Evolutionary conservation across 2,329 filamentous ascomycete species (phyloP), one percentile per base, ranked within the genome.

Genomic region (Epichloe uncinata): DNA sequence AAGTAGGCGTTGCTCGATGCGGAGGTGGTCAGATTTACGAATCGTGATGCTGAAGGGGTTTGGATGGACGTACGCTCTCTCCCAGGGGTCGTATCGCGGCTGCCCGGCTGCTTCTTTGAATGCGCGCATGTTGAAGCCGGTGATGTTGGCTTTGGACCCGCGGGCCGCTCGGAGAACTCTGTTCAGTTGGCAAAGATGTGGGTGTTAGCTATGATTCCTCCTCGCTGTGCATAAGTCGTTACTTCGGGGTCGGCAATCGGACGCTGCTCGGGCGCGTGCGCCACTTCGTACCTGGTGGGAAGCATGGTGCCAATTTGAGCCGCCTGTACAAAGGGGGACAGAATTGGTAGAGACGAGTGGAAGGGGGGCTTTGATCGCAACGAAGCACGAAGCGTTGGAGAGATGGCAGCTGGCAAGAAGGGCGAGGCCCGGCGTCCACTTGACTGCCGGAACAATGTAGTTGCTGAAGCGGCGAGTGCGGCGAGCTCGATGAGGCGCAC

Each of bases 71-170:
- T 56, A 84, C 81, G 67, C 63, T 72, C 73, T 69, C 65, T 79
- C 79, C 81, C 81, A 85, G 45, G 81, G 81, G 57, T 85, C 81
- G 67, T 82, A 79, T 66, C 71, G 69, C 51, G 74, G 73, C 56
- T 70, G 76, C 56, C 80, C 79, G 59, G 86, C 74, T 43, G 89
- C 76, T 55, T 79, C 80, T 65, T 81, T 85, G 69, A 90, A 83
- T 69, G 87, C 85, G 66, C 80, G 81, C 62, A 88, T 77, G 73
- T 93, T 84, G 77, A 97, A 97, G 71, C 91, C 91, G 61, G 91
- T 96, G 69, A 94, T 80, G 77, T 87, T 89, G 64, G 79, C 75
- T 73, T 78, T 77, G 60, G 69, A 67, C 63, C 70, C 69, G 63
- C 72, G 66, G 63, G 73, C 71, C 62, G 73, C 72, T 63, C 75